These are phyloP conservation scores for Zasmidium citrigriseum DNA, from an alignment of 2,329 filamentous ascomycete genomes.

Conservation along the genomic window DNA sequence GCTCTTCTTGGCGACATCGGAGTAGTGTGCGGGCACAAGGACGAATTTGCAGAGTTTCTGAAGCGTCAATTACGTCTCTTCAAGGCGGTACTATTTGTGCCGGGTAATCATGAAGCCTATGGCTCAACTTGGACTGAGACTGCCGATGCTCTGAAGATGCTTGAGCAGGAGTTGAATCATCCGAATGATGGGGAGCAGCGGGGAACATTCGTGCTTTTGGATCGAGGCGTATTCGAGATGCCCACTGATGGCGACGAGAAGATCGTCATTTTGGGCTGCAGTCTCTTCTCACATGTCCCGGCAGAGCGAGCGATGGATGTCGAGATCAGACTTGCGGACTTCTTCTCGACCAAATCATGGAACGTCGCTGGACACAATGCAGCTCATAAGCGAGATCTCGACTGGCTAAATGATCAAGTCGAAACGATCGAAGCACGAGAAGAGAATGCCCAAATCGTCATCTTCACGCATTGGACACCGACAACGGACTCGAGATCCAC, in stretches of 20 bases:
- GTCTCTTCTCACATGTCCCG: constrained; percentile 19
- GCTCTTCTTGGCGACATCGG: constrained; percentile 62
- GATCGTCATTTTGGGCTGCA: constrained; percentile 40
- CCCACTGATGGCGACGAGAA: constrained; percentile 10
- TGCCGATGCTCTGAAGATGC: background rate
- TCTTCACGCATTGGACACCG: constrained; percentile 50
- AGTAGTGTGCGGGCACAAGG: constrained; percentile 35
- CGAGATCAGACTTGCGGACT: constrained; percentile 14
- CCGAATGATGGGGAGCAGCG: constrained; percentile 22
- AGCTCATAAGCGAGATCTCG: constrained; percentile 42
- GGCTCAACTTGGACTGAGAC: constrained; percentile 38
- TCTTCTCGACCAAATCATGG: constrained; percentile 37
- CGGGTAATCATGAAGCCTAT: constrained; percentile 61
- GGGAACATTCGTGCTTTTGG: constrained; percentile 45
- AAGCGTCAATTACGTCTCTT: constrained; percentile 52
- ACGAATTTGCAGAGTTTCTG: constrained; percentile 48
- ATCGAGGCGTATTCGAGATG: constrained; percentile 33
- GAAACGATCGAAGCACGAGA: constrained; percentile 3
- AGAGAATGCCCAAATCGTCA: constrained; percentile 33
- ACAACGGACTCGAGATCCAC: constrained; percentile 36
- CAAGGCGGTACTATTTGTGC: constrained; percentile 52
- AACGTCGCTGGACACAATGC: constrained; percentile 40
- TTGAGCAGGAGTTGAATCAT: constrained; percentile 6
- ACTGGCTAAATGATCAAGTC: constrained; percentile 47
- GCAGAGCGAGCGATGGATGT: constrained; percentile 9